These are phyloP conservation scores for Solanum aculeatissimum DNA, from an alignment of 305 asterid genomes.

Conservation along the genomic window DNA sequence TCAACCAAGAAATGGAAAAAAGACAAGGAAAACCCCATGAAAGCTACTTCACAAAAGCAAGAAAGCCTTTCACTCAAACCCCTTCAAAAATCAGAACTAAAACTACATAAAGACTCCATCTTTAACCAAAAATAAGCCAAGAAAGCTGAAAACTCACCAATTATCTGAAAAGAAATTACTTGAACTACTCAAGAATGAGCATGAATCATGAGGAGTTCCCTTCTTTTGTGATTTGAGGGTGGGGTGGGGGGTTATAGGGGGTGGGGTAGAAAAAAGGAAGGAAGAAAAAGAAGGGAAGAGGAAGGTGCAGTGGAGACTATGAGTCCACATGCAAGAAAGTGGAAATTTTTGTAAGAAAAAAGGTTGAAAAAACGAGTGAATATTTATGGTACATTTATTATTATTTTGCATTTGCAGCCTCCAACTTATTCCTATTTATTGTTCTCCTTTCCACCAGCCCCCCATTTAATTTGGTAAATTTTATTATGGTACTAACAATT, in stretches of 20 bases:
- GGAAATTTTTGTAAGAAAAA: neutral
- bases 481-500: neutral
- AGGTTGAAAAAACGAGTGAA: slow-evolving; percentile 38
- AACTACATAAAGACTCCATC: neutral
- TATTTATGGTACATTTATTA: slow-evolving; percentile 32
- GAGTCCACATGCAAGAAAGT: slow-evolving; percentile 33
- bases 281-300: neutral
- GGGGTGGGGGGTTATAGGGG: neutral
- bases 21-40: neutral
- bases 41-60: neutral
- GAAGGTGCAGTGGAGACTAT: slow-evolving; percentile 16
- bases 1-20: neutral
- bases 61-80: neutral
- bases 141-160: slow-evolving; percentile 6
- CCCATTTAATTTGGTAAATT: neutral
- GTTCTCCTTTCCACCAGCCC: slow-evolving; percentile 1
- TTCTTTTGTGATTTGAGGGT: neutral
- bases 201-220: slow-evolving; percentile 12
- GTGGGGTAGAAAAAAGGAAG: neutral
- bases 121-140: neutral
- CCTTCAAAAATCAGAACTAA: neutral
- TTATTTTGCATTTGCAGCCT: slow-evolving; percentile 9
- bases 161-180: slow-evolving; percentile 12
- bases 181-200: neutral
- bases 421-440: slow-evolving; percentile 7